Evolutionary conservation across 2,329 filamentous ascomycete genomes (phyloP).

Genomic region (Chaetomium globosum): DNA sequence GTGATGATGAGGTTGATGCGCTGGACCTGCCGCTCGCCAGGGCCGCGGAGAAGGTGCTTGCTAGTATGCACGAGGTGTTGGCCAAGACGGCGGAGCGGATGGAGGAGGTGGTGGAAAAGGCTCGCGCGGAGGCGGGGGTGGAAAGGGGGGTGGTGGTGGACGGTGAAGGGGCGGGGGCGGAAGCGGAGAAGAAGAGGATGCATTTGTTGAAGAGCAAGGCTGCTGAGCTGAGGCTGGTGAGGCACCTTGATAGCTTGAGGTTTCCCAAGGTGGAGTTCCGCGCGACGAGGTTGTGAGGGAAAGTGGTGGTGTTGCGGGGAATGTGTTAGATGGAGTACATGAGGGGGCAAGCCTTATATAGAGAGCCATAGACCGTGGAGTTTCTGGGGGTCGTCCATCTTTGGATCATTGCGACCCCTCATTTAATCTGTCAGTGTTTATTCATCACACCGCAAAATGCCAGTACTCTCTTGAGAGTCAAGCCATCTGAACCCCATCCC

Average conservation of each 20-base stretch:
- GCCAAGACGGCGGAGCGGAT: conserved; percentile 68
- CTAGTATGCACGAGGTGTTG: conserved; percentile 88
- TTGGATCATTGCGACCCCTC: not conserved
- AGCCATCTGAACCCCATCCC: not conserved
- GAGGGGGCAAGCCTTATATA: conserved; percentile 11
- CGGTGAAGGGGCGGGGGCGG: conserved; percentile 40
- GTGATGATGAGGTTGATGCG: conserved; percentile 68
- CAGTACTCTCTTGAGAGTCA: not conserved
- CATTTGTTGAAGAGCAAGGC: conserved; percentile 77
- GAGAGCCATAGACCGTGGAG: conserved; percentile 22
- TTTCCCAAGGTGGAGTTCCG: conserved; percentile 66
- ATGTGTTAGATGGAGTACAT: conserved; percentile 4
- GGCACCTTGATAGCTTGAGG: conserved; percentile 70
- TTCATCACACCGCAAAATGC: not conserved
- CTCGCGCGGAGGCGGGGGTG: conserved; percentile 46
- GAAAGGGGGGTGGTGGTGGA: conserved; percentile 42
- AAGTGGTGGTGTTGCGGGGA: not conserved
- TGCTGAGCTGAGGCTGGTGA: conserved; percentile 82
- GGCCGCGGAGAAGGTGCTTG: conserved; percentile 83
- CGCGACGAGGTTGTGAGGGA: conserved; percentile 54
- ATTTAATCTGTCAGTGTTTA: not conserved
- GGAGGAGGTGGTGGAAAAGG: conserved; percentile 52
- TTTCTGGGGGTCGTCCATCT: not conserved
- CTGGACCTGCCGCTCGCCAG: conserved; percentile 78
- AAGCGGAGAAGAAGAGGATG: conserved; percentile 59